Base-by-base conservation (phyloP, 306 rosid genomes). In the Cicer yamashitae region DNA sequence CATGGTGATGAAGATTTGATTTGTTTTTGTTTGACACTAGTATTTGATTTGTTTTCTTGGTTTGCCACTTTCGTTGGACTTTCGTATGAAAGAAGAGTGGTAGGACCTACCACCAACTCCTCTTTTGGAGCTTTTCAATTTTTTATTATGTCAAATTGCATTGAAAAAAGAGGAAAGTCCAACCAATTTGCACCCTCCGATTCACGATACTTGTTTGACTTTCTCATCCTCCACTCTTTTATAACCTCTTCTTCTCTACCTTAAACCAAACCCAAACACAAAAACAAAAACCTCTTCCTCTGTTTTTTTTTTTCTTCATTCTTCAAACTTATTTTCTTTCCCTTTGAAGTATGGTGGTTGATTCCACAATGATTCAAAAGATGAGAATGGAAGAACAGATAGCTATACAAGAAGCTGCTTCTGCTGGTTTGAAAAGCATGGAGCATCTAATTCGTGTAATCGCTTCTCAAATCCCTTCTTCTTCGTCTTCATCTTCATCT, bases 381-480 rank as follows among this genome's bases (percentile, higher is more conserved):
- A 47, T 22, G 18, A 34, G 66, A 69, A 68, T 83, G 79, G 92
- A 83, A 5, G 87, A 87, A 51, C 90, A 84, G 34, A n/a, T 53
- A 13, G 87, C 90, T 12, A 64, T 93, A 2, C 77, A 91, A 70
- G 97, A 93, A 74, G 97, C 94, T 4, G 90, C 96, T 72, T 67
- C 93, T 0, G 91, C 90, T 53, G 97, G 97, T 0, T 47, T 91
- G 53, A 82, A 88, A 50, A 91, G 96, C 77, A 89, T 93, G 97
- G 89, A 88, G 25, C 85, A 86, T 41, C 86, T 93, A 0, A 81
- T 93, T 80, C 86, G 78, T 0, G 40, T 87, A 2, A 78, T 93
- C 7, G 88, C 92, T 10, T 75, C 86, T 43, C 83, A 79, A 9
- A 5, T 45, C 6, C 10, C 77, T 8, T 18, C 76, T 14, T 20